These are phyloP conservation scores for Candida ovalis DNA, from an alignment of 805 yeast species.

Conservation along the genomic window DNA sequence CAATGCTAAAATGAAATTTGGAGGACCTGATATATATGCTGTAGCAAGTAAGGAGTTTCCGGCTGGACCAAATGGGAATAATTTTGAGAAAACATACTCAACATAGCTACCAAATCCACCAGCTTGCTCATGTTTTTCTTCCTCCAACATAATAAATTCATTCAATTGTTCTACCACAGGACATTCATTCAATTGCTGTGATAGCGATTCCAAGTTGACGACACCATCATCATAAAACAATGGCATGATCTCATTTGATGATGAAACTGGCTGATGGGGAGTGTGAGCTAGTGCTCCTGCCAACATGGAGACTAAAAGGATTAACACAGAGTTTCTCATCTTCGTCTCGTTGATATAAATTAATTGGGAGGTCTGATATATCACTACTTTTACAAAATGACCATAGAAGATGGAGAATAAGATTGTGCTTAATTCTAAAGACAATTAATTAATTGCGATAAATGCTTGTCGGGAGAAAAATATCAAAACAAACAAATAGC, in stretches of 20 bases:
- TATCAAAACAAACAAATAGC: too few relatives aligned
- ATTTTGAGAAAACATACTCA: conserved; percentile 36
- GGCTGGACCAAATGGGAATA: conserved; percentile 54
- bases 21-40: conserved; percentile 60
- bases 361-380: too few relatives aligned
- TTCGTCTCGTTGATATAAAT: too few relatives aligned
- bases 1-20: conserved; percentile 51
- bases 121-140: conserved; percentile 7
- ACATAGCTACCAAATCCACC: conserved; percentile 23
- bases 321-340: too few relatives aligned
- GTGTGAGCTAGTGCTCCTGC: not conserved
- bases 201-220: conserved; percentile 36
- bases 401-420: too few relatives aligned
- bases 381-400: too few relatives aligned
- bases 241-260: not conserved
- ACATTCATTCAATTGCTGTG: conserved; percentile 26
- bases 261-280: not conserved
- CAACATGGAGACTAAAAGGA: not conserved
- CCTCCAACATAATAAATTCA: conserved; percentile 4
- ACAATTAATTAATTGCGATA: too few relatives aligned
- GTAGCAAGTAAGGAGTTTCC: conserved; percentile 63
- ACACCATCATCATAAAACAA: conserved; percentile 39
- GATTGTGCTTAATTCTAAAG: too few relatives aligned
- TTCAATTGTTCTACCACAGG: conserved; percentile 39
- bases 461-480: too few relatives aligned